phyloP scores from a whole-genome alignment of 805 yeast genomes.

The Candida easanensis region DNA sequence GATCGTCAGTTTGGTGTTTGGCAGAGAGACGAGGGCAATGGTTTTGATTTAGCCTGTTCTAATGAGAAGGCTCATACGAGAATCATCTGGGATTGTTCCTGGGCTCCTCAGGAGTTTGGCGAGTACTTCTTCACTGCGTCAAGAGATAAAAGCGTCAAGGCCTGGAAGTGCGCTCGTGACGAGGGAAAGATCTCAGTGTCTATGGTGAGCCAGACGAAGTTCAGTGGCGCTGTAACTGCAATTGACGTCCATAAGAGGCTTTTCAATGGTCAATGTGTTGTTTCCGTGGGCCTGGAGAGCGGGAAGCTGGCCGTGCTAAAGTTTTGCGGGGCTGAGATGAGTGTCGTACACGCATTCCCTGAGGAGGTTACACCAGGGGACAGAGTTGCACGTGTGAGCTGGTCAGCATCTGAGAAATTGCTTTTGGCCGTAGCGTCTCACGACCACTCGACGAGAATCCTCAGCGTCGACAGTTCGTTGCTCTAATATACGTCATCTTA shows the following conservation, averaged over 20 bases:
- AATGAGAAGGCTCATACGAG: constrained; percentile 81
- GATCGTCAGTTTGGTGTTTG: constrained; percentile 86
- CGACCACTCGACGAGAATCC: constrained; percentile 55
- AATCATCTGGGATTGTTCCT: constrained; percentile 93
- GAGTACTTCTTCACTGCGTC: constrained; percentile 77
- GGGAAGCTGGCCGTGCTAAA: constrained; percentile 54
- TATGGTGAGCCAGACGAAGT: constrained; percentile 40
- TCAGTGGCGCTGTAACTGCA: constrained; percentile 63
- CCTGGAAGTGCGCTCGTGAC: constrained; percentile 53
- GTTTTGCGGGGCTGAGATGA: constrained; percentile 32
- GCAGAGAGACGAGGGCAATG: constrained; percentile 42
- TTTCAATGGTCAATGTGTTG: constrained; percentile 30
- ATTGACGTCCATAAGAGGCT: constrained; percentile 44
- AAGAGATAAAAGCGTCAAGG: constrained; percentile 75
- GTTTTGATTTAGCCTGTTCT: constrained; percentile 36
- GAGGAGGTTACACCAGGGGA: constrained; percentile 52
- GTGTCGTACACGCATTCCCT: constrained; percentile 34
- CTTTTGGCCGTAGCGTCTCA: constrained; percentile 60
- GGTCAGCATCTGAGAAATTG: constrained; percentile 38
- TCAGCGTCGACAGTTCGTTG: background rate
- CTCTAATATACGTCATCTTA: background rate
- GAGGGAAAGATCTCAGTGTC: constrained; percentile 30
- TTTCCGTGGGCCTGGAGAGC: constrained; percentile 68
- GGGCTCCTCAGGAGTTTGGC: constrained; percentile 59
- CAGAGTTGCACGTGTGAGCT: constrained; percentile 58